phyloP scores from a whole-genome alignment of 805 yeast species.

The Candida manassasensis region DNA sequence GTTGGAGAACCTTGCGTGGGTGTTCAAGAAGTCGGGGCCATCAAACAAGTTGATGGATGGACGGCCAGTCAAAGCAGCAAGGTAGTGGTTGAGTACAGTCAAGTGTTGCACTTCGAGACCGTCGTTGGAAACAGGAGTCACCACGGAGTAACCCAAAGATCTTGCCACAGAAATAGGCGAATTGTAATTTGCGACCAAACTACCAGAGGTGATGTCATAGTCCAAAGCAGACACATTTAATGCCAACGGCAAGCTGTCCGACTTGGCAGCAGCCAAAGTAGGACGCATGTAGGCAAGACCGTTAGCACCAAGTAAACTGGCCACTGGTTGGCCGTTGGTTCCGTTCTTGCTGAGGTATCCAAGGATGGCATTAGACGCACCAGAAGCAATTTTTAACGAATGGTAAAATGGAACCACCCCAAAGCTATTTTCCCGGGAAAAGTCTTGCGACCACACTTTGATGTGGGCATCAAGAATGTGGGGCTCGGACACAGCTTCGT shows the following conservation, averaged over 20 bases:
- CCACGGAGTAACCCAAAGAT: conserved; percentile 58
- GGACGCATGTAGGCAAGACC: conserved; percentile 68
- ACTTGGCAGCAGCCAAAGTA: conserved; percentile 35
- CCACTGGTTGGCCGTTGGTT: conserved; percentile 33
- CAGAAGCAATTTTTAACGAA: conserved; percentile 68
- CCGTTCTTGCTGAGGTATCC: conserved; percentile 53
- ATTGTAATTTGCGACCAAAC: conserved; percentile 60
- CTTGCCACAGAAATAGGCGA: conserved; percentile 60
- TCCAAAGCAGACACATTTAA: conserved; percentile 76
- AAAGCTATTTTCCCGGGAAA: conserved; percentile 45
- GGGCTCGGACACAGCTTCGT: conserved; percentile 60
- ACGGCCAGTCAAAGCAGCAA: conserved; percentile 44
- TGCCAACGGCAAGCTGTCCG: conserved; percentile 48
- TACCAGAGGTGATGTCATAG: conserved; percentile 49
- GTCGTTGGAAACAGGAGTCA: conserved; percentile 54
- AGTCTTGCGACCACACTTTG: conserved; percentile 53
- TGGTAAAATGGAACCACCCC: conserved; percentile 60
- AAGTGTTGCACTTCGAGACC: conserved; percentile 62
- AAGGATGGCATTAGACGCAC: conserved; percentile 74
- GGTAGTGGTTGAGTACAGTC: conserved; percentile 57
- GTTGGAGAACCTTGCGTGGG: conserved; percentile 43
- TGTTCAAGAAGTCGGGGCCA: conserved; percentile 62
- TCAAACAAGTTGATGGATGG: conserved; percentile 76
- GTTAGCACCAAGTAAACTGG: conserved; percentile 59
- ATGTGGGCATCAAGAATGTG: conserved; percentile 57